phyloP scores from a whole-genome alignment of 441 rosid species.

The Erodium trifolium region DNA sequence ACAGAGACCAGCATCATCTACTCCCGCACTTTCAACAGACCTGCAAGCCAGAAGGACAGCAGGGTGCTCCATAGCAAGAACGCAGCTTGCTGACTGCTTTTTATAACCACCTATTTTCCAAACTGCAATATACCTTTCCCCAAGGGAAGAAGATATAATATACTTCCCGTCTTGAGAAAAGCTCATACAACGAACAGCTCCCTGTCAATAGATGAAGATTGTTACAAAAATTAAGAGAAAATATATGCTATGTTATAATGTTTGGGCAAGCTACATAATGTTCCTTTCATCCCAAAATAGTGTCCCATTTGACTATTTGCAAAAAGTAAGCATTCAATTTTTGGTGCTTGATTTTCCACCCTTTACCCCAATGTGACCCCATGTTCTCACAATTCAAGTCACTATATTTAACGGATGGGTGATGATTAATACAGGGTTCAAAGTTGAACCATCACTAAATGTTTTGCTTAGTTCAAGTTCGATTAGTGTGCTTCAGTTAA shows the following conservation, averaged over 20 bases:
- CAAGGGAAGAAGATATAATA: constrained; percentile 68
- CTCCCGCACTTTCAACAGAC: constrained; percentile 36
- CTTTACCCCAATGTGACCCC: too few species aligned
- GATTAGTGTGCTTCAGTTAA: too few species aligned
- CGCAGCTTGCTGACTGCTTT: constrained; percentile 79
- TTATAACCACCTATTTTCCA: constrained; percentile 71
- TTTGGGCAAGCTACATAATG: not conserved
- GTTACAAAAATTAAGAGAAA: constrained; percentile 14
- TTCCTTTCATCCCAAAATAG: not conserved
- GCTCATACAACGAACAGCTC: constrained; percentile 65
- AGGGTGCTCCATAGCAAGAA: constrained; percentile 91
- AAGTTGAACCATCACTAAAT: too few species aligned
- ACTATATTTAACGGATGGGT: too few species aligned
- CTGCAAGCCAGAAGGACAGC: constrained; percentile 67
- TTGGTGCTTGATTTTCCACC: too few species aligned
- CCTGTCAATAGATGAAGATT: constrained; percentile 36
- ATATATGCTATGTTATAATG: not conserved
- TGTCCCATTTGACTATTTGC: not conserved
- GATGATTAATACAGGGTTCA: too few species aligned
- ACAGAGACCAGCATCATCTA: constrained; percentile 38
- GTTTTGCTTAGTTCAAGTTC: too few species aligned
- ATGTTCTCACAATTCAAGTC: too few species aligned
- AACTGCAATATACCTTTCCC: constrained; percentile 70
- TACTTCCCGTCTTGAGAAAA: constrained; percentile 73
- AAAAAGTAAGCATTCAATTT: too few species aligned